phyloP scores from a whole-genome alignment of 768 basidiomycete genomes.

The Sporobolomyces pararoseus region DNA sequence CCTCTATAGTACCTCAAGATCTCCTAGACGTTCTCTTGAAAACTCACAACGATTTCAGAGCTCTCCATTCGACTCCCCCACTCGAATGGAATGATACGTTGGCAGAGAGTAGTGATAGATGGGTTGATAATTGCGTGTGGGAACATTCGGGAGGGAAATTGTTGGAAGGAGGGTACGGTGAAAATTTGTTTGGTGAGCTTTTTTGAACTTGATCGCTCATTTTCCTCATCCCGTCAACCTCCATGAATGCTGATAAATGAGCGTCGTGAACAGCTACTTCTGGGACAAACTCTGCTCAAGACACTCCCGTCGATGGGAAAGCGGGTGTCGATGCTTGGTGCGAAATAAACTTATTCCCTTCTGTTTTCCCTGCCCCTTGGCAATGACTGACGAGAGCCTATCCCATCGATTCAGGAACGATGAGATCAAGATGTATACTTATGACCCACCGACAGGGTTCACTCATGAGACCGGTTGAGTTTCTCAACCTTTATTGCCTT shows the following conservation, averaged over 20 bases:
- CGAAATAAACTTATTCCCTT: neutral
- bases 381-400: no score
- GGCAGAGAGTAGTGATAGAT: neutral
- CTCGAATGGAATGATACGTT: slow-evolving; percentile 25
- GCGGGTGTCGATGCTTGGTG: slow-evolving; percentile 11
- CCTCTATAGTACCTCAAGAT: neutral
- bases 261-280: neutral
- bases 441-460: slow-evolving; percentile 13
- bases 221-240: no score
- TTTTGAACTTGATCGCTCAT: neutral
- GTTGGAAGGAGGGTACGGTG: slow-evolving; percentile 13
- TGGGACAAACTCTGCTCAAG: neutral
- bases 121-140: slow-evolving; percentile 12
- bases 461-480: slow-evolving; percentile 23
- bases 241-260: neutral
- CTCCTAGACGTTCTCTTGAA: slow-evolving; percentile 3
- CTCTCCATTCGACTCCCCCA: slow-evolving; percentile 1
- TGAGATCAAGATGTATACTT: slow-evolving; percentile 14
- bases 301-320: slow-evolving; percentile 2
- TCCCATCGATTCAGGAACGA: slow-evolving; percentile 1
- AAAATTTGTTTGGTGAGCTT: slow-evolving; percentile 1
- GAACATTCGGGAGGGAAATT: slow-evolving; percentile 13
- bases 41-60: slow-evolving; percentile 22
- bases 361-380: no score
- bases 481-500: no score